Conservation (phyloP, 1,284 basidiomycete species). For the Melanopsichium pennsylvanicum region DNA sequence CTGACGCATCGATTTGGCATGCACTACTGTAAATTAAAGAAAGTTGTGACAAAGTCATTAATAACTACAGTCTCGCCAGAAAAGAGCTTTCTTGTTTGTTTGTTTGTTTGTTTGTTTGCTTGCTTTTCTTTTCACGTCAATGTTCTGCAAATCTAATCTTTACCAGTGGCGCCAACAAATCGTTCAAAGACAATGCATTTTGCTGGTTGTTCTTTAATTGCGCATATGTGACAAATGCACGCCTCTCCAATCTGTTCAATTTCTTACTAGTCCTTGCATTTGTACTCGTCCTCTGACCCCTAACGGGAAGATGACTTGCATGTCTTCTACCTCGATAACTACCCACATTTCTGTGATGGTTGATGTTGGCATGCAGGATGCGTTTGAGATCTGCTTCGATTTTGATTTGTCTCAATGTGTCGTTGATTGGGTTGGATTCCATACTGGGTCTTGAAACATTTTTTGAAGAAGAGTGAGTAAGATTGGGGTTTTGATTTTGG, state of each 20-base stretch:
- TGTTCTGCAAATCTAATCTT: conserved; percentile 17
- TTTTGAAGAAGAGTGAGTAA: not conserved
- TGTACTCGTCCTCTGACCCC: conserved; percentile 85
- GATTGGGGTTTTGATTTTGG: too few species aligned
- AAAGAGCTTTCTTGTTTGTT: too few species aligned
- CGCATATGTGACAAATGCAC: conserved; percentile 31
- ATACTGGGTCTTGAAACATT: conserved; percentile 40
- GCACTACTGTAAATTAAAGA: too few species aligned
- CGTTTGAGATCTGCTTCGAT: conserved; percentile 83
- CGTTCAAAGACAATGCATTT: not conserved
- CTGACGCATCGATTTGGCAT: too few species aligned
- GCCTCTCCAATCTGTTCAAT: conserved; percentile 77
- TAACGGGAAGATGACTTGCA: conserved; percentile 84
- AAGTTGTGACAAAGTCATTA: too few species aligned
- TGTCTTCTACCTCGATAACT: conserved; percentile 86
- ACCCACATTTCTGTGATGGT: conserved; percentile 86
- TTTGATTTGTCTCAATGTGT: conserved; percentile 74
- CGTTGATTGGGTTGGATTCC: conserved; percentile 33
- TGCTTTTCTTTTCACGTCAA: too few species aligned
- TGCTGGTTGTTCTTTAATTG: too few species aligned
- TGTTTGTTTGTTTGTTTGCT: too few species aligned
- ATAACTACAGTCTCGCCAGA: too few species aligned
- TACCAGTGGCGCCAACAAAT: conserved; percentile 41
- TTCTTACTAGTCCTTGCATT: conserved; percentile 86
- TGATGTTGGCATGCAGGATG: conserved; percentile 83